Percentiles rank a stretch among this genome's conserved stretches.
Evolutionary conservation across 2,329 filamentous ascomycete species (phyloP).

Genomic region (Aspergillus pseudotamarii): DNA sequence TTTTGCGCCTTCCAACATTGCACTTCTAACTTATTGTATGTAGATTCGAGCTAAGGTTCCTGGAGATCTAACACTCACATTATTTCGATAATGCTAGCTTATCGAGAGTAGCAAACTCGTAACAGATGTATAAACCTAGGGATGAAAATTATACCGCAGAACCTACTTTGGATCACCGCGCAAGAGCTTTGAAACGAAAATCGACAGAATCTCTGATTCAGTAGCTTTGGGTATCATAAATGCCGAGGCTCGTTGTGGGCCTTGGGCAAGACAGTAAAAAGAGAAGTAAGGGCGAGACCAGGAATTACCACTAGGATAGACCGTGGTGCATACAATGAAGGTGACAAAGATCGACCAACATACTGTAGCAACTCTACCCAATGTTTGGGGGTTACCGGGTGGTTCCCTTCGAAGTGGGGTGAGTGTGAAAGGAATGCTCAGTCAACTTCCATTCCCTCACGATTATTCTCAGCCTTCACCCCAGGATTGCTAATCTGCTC

Average conservation of each 20-base stretch:
- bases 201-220: neutral
- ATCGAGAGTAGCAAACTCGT: neutral
- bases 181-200: neutral
- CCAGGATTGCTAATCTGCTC: constrained; percentile 37
- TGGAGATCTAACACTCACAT: constrained; percentile 16
- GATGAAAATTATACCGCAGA: neutral
- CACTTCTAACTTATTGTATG: constrained; percentile 16
- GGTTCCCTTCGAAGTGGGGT: neutral
- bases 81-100: neutral
- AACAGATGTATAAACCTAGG: neutral
- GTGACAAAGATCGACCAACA: neutral
- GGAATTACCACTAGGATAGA: neutral
- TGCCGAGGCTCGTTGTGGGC: neutral
- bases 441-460: constrained; percentile 45
- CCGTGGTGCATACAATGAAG: neutral
- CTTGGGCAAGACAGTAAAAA: neutral
- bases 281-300: neutral
- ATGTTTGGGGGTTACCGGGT: neutral
- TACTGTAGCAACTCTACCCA: neutral
- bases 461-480: constrained; percentile 20
- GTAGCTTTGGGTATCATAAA: constrained; percentile 26
- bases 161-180: neutral
- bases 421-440: constrained; percentile 19
- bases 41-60: constrained; percentile 20
- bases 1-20: constrained; percentile 1